These are phyloP conservation scores for Pichia cephalocereana DNA, from an alignment of 805 yeast species.

Conservation along the genomic window DNA sequence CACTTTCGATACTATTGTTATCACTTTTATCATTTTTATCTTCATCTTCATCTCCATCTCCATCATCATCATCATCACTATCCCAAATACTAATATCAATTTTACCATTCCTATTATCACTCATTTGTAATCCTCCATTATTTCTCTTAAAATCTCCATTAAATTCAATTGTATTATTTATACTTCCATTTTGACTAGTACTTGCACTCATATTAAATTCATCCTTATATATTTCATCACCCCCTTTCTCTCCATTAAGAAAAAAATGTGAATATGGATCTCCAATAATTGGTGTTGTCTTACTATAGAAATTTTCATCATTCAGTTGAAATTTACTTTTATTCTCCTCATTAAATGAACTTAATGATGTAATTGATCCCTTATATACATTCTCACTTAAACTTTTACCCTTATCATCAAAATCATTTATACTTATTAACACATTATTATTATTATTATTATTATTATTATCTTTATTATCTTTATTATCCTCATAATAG, in stretches of 20 bases:
- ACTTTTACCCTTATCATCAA: constrained; percentile 1
- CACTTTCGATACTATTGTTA: too few species aligned
- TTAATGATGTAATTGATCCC: constrained; percentile 12
- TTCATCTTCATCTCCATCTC: neutral
- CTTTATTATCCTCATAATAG: neutral
- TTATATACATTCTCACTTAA: constrained; percentile 4
- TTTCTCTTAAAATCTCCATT: neutral
- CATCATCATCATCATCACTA: neutral
- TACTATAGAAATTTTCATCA: constrained; percentile 9
- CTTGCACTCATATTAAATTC: neutral
- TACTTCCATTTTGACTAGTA: neutral
- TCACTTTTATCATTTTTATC: too few species aligned
- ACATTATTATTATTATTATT: neutral
- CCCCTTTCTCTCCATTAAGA: neutral
- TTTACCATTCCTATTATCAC: neutral
- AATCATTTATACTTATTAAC: neutral
- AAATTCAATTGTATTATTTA: neutral
- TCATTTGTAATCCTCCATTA: neutral
- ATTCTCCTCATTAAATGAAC: constrained; percentile 14
- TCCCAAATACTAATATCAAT: neutral
- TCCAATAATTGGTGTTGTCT: constrained; percentile 1
- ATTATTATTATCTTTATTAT: neutral
- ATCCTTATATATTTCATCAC: neutral
- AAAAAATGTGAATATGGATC: constrained; percentile 14
- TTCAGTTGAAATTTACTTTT: constrained; percentile 11